Conservation (phyloP, 345 rosid genomes). For the Passiflora organensis region DNA sequence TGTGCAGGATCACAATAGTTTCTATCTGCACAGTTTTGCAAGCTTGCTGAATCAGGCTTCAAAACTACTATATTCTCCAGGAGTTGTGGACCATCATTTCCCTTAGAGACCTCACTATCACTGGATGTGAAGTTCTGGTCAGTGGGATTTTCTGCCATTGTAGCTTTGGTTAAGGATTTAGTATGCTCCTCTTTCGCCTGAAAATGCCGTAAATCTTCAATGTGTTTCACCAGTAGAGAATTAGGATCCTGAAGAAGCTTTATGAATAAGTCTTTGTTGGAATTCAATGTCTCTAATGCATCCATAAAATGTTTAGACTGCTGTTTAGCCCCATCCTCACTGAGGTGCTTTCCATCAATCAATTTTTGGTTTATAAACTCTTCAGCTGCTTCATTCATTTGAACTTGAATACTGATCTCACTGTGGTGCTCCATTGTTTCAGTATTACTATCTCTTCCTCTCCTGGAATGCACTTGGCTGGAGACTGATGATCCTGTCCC, state of each 20-base stretch:
- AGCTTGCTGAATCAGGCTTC: slow-evolving; percentile 38
- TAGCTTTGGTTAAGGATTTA: slow-evolving; percentile 11
- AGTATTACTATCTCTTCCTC: slow-evolving; percentile 7
- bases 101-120: slow-evolving; percentile 12
- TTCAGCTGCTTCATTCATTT: slow-evolving; percentile 53
- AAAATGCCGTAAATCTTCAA: slow-evolving; percentile 45
- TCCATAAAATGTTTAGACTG: slow-evolving; percentile 65
- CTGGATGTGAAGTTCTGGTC: slow-evolving; percentile 2
- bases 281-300: slow-evolving; percentile 56
- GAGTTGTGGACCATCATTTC: slow-evolving; percentile 14
- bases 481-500: slow-evolving; percentile 9
- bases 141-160: slow-evolving; percentile 5
- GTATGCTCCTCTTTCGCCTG: slow-evolving; percentile 22
- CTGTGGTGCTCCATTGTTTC: slow-evolving; percentile 12
- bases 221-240: slow-evolving; percentile 53
- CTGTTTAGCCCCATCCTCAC: slow-evolving; percentile 15
- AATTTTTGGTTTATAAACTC: slow-evolving; percentile 49
- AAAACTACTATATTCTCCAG: slow-evolving; percentile 40
- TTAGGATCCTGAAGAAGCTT: slow-evolving; percentile 71
- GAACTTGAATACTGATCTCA: slow-evolving; percentile 44
- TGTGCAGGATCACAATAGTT: slow-evolving; percentile 8
- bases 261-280: slow-evolving; percentile 60
- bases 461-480: slow-evolving; percentile 19
- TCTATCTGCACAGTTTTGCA: slow-evolving; percentile 23
- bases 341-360: slow-evolving; percentile 18